Base-by-base conservation (phyloP, 345 rosid species). In the Citrus unshiu region DNA sequence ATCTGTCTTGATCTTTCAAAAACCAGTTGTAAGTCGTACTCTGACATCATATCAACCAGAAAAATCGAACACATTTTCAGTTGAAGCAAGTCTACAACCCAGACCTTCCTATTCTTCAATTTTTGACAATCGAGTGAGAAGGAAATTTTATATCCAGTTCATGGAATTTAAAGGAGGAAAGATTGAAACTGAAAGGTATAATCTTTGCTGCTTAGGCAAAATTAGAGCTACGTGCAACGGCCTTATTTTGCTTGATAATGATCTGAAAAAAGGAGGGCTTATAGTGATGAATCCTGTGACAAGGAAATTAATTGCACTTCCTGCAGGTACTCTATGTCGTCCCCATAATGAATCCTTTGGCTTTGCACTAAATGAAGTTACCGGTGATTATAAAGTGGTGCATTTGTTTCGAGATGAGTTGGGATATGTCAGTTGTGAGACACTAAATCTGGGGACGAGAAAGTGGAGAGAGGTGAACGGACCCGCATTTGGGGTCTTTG, bases 251-350 rank as follows among this genome's bases (percentile, higher is more conserved):
- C 82, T 89, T 21, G 87, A 89, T 54, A 86, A 87, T 68, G 58
- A 22, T n/a, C 68, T 77, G 73, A 84, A 80, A 85, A 80, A 77
- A 77, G 88, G 88, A 72, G 91, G 91, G 76, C 71, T 87, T 35
- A 25, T 84, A 71, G 86, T 89, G 71, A 80, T 88, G 85, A 88
- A 88, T 82, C 91, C 91, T 25, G 86, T 85, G 64, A 86, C 88
- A 7, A 83, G 86, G 74, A 86, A 86, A 78, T 68, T 83, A n/a
- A 35, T 60, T 46, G 80, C 82, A 9, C 87, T 86, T 69, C 91
- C 89, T 68, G 24, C 82, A 5, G 90, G 91, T 43, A 86, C 91
- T 14, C 34, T 85, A 63, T 82, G 0, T 76, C 71, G 73, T 57
- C 64, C 70, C 6, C 62, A 72, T 6, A 19, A 61, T 14, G 88